Base-by-base conservation (phyloP, 176 grass and related monocot genomes). In the Oryza punctata region DNA sequence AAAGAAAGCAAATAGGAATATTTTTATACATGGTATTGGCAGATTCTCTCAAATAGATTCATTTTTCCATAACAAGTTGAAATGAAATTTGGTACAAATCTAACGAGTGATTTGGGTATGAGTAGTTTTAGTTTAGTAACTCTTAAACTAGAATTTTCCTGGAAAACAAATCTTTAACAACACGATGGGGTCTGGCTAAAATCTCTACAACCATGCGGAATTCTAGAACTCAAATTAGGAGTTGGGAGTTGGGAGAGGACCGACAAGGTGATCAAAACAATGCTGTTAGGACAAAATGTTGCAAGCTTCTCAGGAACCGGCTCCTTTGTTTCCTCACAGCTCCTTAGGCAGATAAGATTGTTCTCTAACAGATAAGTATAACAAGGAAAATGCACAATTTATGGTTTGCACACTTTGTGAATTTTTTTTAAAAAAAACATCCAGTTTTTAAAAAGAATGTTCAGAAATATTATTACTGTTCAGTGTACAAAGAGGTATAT, bases 241-340 rank as follows among this genome's bases (percentile, higher is more conserved):
- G 16, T 73, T 73, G 54, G 28, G n/a, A 59, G 16, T 73, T 73
- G 54, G 24, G 12, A 83, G 38, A 82, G 57, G 26, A 44, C 7
- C 54, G 23, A 19, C 54, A n/a, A 7, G 19, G n/a, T 61, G n/a
- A 11, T 23, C n/a, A 24, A 7, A 61, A 11, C 57, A 24, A 61
- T 61, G n/a, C 57, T 11, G 21, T 61, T 61, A 7, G 57, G n/a
- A 61, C 2, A 24, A 24, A 61, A 61, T 9, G 2, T n/a, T 61
- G 57, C 21, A 61, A 61, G 57, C 21, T 10, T 23, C n/a, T 23
- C 7, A 10, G n/a, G 57, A 61, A 61, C 5, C 2, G 0, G 9
- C n/a, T 61, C 18, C 52, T n/a, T 3, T 74, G 14, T 74, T 74
- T 50, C 45, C 43, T 30, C 6, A 18, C 7, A 28, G 38, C 65